Conservation (phyloP, 2,329 filamentous ascomycete genomes). For the Verticillium alfalfae region DNA sequence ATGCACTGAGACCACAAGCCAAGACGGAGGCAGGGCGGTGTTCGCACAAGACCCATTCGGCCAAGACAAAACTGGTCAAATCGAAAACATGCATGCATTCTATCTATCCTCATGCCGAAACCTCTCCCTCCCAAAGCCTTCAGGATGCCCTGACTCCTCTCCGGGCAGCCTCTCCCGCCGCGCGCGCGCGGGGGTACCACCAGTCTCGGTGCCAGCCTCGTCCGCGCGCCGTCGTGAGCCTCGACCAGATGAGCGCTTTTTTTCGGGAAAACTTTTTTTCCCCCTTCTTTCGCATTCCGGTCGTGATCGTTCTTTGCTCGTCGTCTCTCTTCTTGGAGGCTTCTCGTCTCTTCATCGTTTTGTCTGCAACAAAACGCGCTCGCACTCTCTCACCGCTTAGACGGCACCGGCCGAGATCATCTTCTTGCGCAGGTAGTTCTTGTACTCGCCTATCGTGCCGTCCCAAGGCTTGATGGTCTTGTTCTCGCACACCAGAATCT, state of each 20-base stretch:
- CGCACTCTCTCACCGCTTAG: slow-evolving; percentile 38
- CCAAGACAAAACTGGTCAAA: background rate
- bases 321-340: background rate
- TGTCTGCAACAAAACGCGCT: background rate
- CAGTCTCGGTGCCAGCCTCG: background rate
- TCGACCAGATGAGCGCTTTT: too few species aligned
- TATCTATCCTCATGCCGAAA: background rate
- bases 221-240: background rate
- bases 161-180: background rate
- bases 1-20: too few species aligned
- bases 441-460: slow-evolving; percentile 88
- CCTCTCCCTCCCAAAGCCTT: background rate
- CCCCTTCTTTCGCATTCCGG: background rate
- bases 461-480: slow-evolving; percentile 89
- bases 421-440: slow-evolving; percentile 98
- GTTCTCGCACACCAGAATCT: slow-evolving; percentile 99
- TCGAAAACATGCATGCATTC: slow-evolving; percentile 1
- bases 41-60: too few species aligned
- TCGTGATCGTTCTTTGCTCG: background rate
- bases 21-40: too few species aligned
- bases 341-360: background rate
- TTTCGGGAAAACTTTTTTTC: background rate
- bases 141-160: background rate
- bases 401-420: slow-evolving; percentile 87
- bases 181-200: background rate